Evolutionary conservation across 169 alveolate genomes (phyloP), one percentile per base, ranked within the genome.

Genomic region (Cryptosporidium meleagridis): DNA sequence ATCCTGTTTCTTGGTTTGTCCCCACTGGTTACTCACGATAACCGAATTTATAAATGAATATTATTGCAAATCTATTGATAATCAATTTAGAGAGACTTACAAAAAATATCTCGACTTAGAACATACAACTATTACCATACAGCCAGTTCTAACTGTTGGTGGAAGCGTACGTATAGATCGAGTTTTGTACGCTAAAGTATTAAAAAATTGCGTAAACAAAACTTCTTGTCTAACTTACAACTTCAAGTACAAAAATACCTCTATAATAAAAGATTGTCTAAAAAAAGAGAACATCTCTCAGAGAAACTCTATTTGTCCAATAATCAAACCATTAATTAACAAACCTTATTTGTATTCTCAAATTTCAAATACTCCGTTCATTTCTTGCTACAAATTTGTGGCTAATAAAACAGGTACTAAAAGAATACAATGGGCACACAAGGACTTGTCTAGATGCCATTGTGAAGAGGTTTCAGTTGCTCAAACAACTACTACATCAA

Each of bases 11-110:
- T 12, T 65, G 16, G 89, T 80, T 37, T 80, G 89, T 33, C 89
- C 89, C 7, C 89, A 80, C n/a, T 80, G 89, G 89, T 26, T 80
- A 26, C 89, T 80, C 41, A 80, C 89, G 10, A 41, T 80, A 10
- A 14, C 75, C 5, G 41, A 65, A 9, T 65, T 29, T 10, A 26
- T 80, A 9, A 80, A 80, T 41, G 37, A 62, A 39, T 39, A 62
- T 23, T 80, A 80, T 35, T 26, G 89, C 21, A 44, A 8, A 26
- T 45, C 75, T 3, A 80, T 80, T 26, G 89, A 80, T 41, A n/a
- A 80, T 18, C 37, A 80, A 18, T 80, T 80, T 45, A 80, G 18
- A 41, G 89, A 80, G 44, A 31, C 62, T 31, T 80, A 80, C 48
- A 16, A 29, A 41, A 23, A 31, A 10, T 61, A 80, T 48, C 39